Conservation (phyloP, 345 rosid species). For the Heritiera littoralis region DNA sequence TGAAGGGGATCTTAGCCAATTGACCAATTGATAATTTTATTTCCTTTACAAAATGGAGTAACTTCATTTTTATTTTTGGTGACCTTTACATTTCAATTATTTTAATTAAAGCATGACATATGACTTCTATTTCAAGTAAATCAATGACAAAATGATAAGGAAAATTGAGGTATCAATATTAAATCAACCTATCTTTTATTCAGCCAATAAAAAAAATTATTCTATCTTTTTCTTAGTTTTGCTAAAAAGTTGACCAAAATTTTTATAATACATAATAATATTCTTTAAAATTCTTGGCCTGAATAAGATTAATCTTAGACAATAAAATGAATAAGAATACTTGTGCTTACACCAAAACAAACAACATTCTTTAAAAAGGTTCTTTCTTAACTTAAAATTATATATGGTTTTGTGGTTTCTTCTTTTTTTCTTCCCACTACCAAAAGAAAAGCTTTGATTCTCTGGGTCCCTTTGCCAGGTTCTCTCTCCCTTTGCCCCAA, state of each 20-base stretch:
- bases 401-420: not conserved
- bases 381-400: not conserved
- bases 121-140: not conserved
- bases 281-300: not conserved
- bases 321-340: too few species aligned
- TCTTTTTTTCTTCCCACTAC: slow-evolving; percentile 16
- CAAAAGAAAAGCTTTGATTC: slow-evolving; percentile 20
- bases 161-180: not conserved
- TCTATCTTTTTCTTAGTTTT: not conserved
- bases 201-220: not conserved
- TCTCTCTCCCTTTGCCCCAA: not conserved
- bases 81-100: not conserved
- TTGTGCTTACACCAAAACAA: too few species aligned
- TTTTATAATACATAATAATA: not conserved
- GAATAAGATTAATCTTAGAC: too few species aligned
- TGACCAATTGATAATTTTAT: not conserved
- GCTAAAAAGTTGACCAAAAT: not conserved
- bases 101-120: not conserved
- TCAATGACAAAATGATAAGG: not conserved
- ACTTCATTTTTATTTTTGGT: too few species aligned
- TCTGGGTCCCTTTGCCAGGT: slow-evolving; percentile 24
- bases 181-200: not conserved
- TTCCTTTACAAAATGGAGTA: not conserved
- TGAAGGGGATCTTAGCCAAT: not conserved
- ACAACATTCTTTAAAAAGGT: not conserved